Base-by-base conservation (phyloP, 1,139 yeast genomes). In the Nakaseomyces uthaithaninus region DNA sequence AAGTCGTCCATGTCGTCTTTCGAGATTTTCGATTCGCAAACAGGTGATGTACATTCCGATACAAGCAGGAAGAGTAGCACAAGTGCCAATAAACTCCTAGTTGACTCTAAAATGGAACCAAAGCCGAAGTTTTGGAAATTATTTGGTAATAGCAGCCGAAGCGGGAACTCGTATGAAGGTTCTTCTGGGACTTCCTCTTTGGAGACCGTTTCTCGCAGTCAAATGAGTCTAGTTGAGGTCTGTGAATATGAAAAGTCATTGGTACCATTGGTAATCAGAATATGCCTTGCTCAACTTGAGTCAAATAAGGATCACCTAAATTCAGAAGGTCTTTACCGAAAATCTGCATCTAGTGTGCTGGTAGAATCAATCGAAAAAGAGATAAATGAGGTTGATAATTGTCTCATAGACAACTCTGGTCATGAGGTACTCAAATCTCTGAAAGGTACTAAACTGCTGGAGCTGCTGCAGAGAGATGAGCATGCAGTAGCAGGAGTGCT, bases 401-500 rank as follows among this genome's bases (percentile, higher is more conserved):
- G n/a, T 19, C 15, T 31, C 11, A 25, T 19, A 14, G 35, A 19
- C 10, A 31, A n/a, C 16, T 11, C 24, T 7, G 20, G 25, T 5
- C 25, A 31, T 12, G 35, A 20, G 19, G 25, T 31, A 8, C 24
- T 31, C 20, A 25, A 31, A 20, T 5, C 23, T n/a, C n/a, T 30
- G 4, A 24, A 24, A 11, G 28, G 7, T 18, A 11, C 30, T 12
- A 31, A 9, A 12, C 6, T 37, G 4, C 20, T 33, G 27, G 25
- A 23, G 10, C 37, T 39, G 10, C 17, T 45, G 27, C 24, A 66
- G 38, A 78, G 78, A 44, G 97, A 91, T 65, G 78, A 89, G 34
- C 79, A 86, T 60, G 95, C 94, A 0, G 80, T 87, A 3, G 81
- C 96, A 0, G 77, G 87, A 34, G 86, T 94, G 3, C 68, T 91